phyloP scores from a whole-genome alignment of 352 stramenopile species.

The Phytophthora cactorum region DNA sequence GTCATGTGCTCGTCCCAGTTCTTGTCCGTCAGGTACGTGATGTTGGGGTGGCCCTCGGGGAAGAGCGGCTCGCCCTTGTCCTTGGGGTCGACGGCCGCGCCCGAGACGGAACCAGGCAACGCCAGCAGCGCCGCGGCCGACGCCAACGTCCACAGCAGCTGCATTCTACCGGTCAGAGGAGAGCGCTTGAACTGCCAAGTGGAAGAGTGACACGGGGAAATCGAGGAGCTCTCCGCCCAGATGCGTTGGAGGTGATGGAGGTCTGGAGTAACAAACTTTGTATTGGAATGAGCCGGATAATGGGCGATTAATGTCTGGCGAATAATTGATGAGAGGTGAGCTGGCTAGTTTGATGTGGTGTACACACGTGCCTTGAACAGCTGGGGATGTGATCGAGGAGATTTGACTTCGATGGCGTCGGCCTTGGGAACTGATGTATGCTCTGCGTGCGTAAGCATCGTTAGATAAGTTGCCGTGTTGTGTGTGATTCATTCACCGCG shows the following conservation, averaged over 20 bases:
- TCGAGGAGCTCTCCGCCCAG: slow-evolving; percentile 25
- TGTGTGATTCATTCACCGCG: too few species aligned
- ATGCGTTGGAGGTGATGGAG: slow-evolving; percentile 7
- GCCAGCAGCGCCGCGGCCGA: slow-evolving; percentile 24
- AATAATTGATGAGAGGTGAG: not conserved
- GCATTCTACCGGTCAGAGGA: slow-evolving; percentile 19
- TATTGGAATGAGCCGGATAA: not conserved
- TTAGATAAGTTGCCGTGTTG: too few species aligned
- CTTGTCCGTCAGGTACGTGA: slow-evolving; percentile 87
- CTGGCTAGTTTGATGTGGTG: not conserved
- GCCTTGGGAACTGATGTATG: too few species aligned
- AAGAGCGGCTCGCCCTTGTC: slow-evolving; percentile 83
- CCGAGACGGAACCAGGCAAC: slow-evolving; percentile 18
- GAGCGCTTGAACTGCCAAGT: slow-evolving; percentile 19
- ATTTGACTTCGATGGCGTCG: too few species aligned
- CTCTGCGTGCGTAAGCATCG: too few species aligned
- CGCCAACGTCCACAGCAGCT: slow-evolving; percentile 27
- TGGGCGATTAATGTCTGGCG: not conserved
- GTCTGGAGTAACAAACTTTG: not conserved
- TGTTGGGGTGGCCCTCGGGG: slow-evolving; percentile 80
- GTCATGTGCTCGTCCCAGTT: slow-evolving; percentile 80
- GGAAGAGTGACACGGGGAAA: slow-evolving; percentile 22
- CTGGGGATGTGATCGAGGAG: too few species aligned
- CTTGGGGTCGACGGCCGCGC: slow-evolving; percentile 62
- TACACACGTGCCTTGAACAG: not conserved